These are phyloP conservation scores for Boletus sp. DNA, from an alignment of 768 basidiomycete species.

Conservation along the genomic window DNA sequence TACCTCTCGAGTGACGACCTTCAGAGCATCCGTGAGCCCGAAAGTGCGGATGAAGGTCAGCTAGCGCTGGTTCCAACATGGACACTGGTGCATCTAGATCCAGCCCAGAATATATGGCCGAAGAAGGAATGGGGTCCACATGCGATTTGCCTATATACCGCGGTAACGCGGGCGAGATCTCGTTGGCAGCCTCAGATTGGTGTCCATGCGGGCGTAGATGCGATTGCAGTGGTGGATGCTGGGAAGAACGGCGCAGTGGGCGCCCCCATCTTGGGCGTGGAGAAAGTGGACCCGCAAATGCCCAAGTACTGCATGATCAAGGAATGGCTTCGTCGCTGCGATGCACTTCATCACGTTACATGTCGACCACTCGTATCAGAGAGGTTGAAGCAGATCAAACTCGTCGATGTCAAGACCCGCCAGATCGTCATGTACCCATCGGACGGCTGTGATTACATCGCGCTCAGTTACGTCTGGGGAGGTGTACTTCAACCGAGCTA, in stretches of 20 bases:
- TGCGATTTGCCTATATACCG: neutral
- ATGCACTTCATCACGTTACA: neutral
- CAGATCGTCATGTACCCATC: neutral
- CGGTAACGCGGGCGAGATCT: neutral
- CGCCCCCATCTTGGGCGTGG: neutral
- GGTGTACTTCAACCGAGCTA: neutral
- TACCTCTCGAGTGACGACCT: neutral
- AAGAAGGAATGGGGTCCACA: neutral
- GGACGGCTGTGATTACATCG: neutral
- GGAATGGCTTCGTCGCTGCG: neutral
- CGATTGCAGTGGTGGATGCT: neutral
- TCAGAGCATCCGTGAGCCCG: neutral
- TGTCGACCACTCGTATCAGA: neutral
- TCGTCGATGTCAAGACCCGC: neutral
- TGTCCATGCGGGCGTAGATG: neutral
- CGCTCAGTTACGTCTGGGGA: neutral
- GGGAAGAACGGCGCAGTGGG: neutral
- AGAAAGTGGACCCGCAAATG: neutral
- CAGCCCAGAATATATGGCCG: neutral
- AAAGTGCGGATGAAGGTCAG: neutral
- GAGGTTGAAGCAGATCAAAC: neutral
- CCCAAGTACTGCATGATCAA: neutral
- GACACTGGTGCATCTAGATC: conserved; percentile 1
- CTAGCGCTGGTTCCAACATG: neutral
- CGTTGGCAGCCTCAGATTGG: conserved; percentile 4